phyloP scores from a whole-genome alignment of 2,329 filamentous ascomycete genomes.

The Fusarium musae region DNA sequence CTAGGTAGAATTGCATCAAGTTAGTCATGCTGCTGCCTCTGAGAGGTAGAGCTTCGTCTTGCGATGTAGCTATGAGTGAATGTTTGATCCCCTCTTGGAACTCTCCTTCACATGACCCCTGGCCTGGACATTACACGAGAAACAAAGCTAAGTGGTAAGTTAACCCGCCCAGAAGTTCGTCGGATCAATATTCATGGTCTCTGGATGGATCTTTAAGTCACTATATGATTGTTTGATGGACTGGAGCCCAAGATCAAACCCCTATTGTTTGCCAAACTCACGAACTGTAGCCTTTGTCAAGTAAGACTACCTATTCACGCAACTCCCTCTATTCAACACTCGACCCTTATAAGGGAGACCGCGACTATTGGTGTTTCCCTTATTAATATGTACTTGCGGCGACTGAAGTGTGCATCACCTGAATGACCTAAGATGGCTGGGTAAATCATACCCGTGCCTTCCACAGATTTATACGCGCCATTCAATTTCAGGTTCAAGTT shows the following conservation, averaged over 20 bases:
- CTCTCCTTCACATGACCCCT: neutral
- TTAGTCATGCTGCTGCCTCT: accelerated
- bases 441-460: neutral
- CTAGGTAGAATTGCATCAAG: accelerated
- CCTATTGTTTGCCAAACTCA: neutral
- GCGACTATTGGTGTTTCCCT: neutral
- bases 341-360: neutral
- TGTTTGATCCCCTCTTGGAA: neutral
- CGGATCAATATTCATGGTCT: accelerated
- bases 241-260: neutral
- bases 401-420: neutral
- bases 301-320: neutral
- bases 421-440: neutral
- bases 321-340: no score
- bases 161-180: neutral
- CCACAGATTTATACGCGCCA: no score
- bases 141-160: neutral
- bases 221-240: neutral
- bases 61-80: neutral
- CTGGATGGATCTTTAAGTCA: neutral
- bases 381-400: neutral
- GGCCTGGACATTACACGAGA: neutral
- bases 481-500: neutral
- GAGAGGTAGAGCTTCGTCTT: neutral
- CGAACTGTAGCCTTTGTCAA: neutral